phyloP scores from a whole-genome alignment of 257 asterid genomes.

The Salvia splendens region DNA sequence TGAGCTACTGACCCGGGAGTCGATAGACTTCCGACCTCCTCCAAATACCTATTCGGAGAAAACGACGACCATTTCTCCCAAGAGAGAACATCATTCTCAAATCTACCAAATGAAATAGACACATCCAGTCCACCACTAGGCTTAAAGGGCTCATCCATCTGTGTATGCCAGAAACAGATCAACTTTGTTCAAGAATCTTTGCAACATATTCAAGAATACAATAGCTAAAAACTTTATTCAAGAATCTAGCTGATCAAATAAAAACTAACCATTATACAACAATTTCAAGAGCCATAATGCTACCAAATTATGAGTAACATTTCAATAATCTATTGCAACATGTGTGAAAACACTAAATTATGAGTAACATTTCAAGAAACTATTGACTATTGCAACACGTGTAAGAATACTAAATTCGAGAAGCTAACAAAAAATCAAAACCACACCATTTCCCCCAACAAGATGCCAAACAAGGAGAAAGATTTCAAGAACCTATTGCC shows the following conservation, averaged over 20 bases:
- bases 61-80: constrained; percentile 98
- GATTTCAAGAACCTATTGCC: constrained; percentile 25
- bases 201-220: background rate
- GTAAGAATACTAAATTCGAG: background rate
- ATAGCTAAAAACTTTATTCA: too few species aligned
- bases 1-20: constrained; percentile 95
- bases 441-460: background rate
- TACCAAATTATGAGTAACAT: constrained; percentile 22
- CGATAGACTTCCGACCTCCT: constrained; percentile 80
- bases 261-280: too few species aligned
- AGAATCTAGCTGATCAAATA: constrained; percentile 16
- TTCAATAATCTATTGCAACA: constrained; percentile 9
- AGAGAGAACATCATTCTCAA: constrained; percentile 74
- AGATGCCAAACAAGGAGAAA: constrained; percentile 23
- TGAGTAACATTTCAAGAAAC: constrained; percentile 12
- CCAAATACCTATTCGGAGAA: constrained; percentile 83
- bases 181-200: constrained; percentile 18
- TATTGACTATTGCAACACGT: constrained; percentile 18
- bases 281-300: too few species aligned
- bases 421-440: background rate
- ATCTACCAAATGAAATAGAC: constrained; percentile 90
- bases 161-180: constrained; percentile 33
- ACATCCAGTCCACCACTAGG: constrained; percentile 63
- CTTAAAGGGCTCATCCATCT: constrained; percentile 72
- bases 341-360: background rate